Conservation (phyloP, 345 rosid genomes). For the Triadica sebifera region DNA sequence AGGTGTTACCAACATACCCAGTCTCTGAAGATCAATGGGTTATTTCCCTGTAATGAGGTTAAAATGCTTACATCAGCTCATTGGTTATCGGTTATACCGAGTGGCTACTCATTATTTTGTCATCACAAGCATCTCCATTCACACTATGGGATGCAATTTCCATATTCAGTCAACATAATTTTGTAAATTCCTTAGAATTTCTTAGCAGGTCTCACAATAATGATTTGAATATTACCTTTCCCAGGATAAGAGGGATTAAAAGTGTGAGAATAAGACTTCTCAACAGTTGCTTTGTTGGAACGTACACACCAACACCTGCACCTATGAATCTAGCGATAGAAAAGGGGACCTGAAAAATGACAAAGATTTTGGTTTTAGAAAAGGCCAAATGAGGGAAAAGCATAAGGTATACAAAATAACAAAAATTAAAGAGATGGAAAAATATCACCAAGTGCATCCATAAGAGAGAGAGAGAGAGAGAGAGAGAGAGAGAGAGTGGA, state of each 20-base stretch:
- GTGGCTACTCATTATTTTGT: too few species aligned
- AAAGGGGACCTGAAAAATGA: conserved; percentile 67
- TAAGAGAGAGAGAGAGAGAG: background rate
- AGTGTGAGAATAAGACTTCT: conserved; percentile 75
- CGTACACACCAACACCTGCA: conserved; percentile 74
- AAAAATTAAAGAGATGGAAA: background rate
- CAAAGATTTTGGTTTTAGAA: background rate
- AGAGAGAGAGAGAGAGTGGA: background rate
- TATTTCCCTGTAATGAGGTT: too few species aligned
- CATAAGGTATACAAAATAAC: background rate
- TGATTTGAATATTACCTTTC: conserved; percentile 58
- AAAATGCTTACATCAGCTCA: too few species aligned
- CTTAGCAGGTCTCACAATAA: background rate
- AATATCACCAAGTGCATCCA: background rate
- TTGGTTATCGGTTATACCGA: too few species aligned
- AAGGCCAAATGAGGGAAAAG: conserved; percentile 6
- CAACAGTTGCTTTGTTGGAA: conserved; percentile 75
- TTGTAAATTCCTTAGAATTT: background rate
- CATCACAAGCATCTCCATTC: too few species aligned
- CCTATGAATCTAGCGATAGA: conserved; percentile 82
- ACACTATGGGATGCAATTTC: background rate
- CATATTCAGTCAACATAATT: background rate
- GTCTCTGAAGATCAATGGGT: too few species aligned
- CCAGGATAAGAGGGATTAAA: conserved; percentile 67
- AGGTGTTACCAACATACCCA: too few species aligned